Evolutionary conservation across 164 flowering plant genomes (phyloP).

Genomic region (Macadamia integrifolia): DNA sequence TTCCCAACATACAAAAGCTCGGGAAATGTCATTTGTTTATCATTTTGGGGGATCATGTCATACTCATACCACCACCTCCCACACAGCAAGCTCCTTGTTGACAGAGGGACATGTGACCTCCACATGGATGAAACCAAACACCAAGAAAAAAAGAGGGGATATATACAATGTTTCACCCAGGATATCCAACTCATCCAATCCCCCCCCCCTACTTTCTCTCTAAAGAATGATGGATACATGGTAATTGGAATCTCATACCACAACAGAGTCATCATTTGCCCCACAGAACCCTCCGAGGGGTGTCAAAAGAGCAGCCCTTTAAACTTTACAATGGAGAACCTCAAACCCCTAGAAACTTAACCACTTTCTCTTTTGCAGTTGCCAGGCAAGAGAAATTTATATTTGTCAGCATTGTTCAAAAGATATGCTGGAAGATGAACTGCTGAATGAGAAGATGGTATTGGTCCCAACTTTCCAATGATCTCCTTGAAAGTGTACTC

Average conservation of each 20-base stretch:
- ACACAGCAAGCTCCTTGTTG: conserved; percentile 15
- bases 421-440: conserved; percentile 76
- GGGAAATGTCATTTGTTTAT: conserved; percentile 25
- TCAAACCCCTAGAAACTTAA: conserved; percentile 19
- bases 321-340: conserved; percentile 4
- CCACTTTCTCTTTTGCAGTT: conserved; percentile 68
- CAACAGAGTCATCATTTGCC: conserved; percentile 12
- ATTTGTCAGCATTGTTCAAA: conserved; percentile 60
- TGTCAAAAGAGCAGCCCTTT: conserved; percentile 1
- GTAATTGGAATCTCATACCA: conserved; percentile 6
- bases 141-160: background rate
- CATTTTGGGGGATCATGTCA: conserved; percentile 11
- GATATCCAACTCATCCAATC: conserved; percentile 17
- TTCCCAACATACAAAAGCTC: conserved; percentile 28
- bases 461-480: conserved; percentile 77
- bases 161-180: conserved; percentile 25
- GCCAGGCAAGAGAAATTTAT: conserved; percentile 78
- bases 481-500: conserved; percentile 86
- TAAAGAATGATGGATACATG: conserved; percentile 20
- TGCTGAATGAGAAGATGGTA: conserved; percentile 75
- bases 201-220: conserved; percentile 8
- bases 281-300: conserved; percentile 1
- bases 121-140: conserved; percentile 16
- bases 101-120: conserved; percentile 12
- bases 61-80: conserved; percentile 15